A percentile compares a stretch with the other conserved stretches of the same genome.
These are phyloP conservation scores for Pichia eremophila DNA, from an alignment of 805 yeast genomes.

Conservation along the genomic window DNA sequence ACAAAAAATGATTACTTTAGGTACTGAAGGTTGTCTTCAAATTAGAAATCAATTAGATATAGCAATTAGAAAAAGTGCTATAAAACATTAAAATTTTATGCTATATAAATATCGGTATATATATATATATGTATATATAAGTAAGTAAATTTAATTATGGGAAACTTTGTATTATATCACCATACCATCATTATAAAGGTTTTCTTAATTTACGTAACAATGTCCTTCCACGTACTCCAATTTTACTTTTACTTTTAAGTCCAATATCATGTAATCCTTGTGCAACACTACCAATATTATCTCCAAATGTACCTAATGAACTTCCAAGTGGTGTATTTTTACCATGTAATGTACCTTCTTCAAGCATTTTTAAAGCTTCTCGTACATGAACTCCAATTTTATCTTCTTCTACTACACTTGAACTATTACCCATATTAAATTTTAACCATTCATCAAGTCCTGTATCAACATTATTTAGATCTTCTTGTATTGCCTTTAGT, in stretches of 20 bases:
- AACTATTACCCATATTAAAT: constrained; percentile 5
- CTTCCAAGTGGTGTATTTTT: neutral
- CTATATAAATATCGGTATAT: too few relatives aligned
- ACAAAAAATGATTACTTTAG: constrained; percentile 68
- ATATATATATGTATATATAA: too few relatives aligned
- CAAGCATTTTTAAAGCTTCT: constrained; percentile 18
- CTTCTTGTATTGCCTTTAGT: constrained; percentile 33
- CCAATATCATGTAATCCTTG: constrained; percentile 1
- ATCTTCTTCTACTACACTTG: constrained; percentile 10
- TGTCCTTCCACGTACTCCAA: constrained; percentile 19
- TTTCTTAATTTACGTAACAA: constrained; percentile 19
- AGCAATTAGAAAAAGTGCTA: constrained; percentile 71
- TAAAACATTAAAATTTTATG: constrained; percentile 18
- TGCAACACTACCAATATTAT: constrained; percentile 6
- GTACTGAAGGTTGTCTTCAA: constrained; percentile 79
- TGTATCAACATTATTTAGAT: constrained; percentile 38
- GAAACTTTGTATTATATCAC: too few relatives aligned
- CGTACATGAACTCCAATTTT: constrained; percentile 44
- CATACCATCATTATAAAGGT: neutral
- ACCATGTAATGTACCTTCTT: neutral
- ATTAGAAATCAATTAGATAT: constrained; percentile 79
- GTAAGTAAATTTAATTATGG: too few relatives aligned
- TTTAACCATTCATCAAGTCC: constrained; percentile 36
- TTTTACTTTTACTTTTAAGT: neutral
- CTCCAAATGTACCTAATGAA: neutral